These are phyloP conservation scores for Aspergillus bridgeri DNA, from an alignment of 495 filamentous ascomycete species.

Conservation along the genomic window DNA sequence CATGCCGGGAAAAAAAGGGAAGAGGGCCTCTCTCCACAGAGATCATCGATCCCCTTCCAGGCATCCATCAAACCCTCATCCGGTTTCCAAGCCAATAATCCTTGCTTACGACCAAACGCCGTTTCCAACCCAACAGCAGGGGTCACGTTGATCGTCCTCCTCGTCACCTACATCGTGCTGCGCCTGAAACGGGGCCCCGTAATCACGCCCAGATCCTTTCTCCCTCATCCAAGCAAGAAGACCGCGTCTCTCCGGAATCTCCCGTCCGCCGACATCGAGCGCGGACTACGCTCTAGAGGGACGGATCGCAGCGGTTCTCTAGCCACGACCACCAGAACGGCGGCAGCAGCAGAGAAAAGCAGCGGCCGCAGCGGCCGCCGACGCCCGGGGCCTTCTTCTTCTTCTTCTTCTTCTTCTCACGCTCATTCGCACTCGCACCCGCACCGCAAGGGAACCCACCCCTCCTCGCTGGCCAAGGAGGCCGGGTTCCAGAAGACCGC, in stretches of 20 bases:
- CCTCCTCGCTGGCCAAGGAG: background rate
- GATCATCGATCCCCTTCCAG: background rate
- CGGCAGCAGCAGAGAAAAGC: background rate
- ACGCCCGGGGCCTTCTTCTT: too few relatives aligned
- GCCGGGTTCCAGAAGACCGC: background rate
- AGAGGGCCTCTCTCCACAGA: background rate
- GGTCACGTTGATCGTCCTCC: background rate
- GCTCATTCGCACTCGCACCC: background rate
- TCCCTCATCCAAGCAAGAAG: background rate
- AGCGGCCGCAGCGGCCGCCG: too few relatives aligned
- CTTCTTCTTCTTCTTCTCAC: too few relatives aligned
- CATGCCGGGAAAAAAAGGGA: background rate
- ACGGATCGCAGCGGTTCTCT: background rate
- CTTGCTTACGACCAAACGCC: background rate
- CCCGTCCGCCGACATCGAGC: background rate
- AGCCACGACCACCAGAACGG: background rate
- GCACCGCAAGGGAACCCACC: background rate
- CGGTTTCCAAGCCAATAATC: background rate
- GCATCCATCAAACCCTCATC: background rate
- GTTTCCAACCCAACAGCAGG: background rate
- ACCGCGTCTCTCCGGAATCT: background rate
- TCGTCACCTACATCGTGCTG: background rate
- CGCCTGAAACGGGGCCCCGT: constrained; percentile 5
- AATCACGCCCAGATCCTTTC: constrained; percentile 1
- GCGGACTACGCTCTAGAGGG: background rate